Evolutionary conservation across 1,284 basidiomycete genomes (phyloP), one percentile per base, ranked within the genome.

Genomic region (Rhodotorula sp.): DNA sequence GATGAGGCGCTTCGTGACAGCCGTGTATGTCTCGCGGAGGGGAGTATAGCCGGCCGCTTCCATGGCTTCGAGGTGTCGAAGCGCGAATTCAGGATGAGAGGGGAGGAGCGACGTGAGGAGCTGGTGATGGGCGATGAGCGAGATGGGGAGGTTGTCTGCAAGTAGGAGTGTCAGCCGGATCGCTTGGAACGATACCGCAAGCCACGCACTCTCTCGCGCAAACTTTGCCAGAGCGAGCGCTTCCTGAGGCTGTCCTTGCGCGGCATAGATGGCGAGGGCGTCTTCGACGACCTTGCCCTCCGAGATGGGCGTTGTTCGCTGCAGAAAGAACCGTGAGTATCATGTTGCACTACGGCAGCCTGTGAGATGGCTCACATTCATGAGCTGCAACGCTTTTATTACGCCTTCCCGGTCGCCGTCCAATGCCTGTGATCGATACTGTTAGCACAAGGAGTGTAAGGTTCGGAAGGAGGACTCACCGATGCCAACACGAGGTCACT

Each of bases 71-170:
- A 83, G 76, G 44, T 80, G 76, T 1, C 72, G 59, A 24, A 82
- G 76, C 7, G 82, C 81, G 44, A 73, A 69, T 10, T 77, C 69
- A 9, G 77, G 70, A 36, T 77, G 67, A 9, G 77, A 73, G 5
- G 78, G 82, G 72, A 89, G 85, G 39, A 91, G 86, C 30, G 84
- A 79, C 1, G 82, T 82, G 64, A 91, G 89, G 52, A 86, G 79
- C 39, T 85, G 83, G n/a, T 82, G 83, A 63, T 84, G 83, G 0
- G 80, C 77, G 78, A 90, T 89, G 74, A 90, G 90, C 1, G 82
- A 78, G 70, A 91, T 89, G 11, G 91, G 82, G 39, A 87, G 78
- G 0, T 82, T 0, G 84, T 85, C 39, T 86, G 86, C 20, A 80
- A 68, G 66, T 57, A 34, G 61, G 11, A 55, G 47, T 34, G 46